Base-by-base conservation (phyloP, 2,329 filamentous ascomycete species). In the Berkeleyomyces rouxiae region DNA sequence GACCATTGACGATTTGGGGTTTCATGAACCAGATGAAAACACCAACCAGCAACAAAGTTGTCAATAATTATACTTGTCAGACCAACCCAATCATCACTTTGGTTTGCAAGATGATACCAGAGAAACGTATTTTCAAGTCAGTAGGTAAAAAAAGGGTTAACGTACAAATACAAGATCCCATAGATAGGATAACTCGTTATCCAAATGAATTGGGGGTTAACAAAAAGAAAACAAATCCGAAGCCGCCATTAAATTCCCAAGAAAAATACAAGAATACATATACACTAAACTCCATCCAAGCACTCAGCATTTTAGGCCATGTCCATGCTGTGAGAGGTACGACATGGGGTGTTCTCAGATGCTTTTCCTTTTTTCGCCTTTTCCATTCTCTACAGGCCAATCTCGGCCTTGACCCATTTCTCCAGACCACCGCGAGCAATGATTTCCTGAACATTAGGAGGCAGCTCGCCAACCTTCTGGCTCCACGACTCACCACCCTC, bases 391-490 rank as follows among this genome's bases (percentile, higher is more conserved):
- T 59, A 61, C 51, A 63, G 23, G 49, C 59, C 64, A 57, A 90
- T 87, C 71, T 87, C 78, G 63, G 79, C 78, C 78, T 87, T 86
- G 7, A 93, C 87, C 90, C 89, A 95, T 66, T 84, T 85, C 77
- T 91, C 88, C 65, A 95, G 70, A 0, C 90, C 90, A 2, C 88
- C 88, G 59, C 79, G 73, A 0, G 87, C 86, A 68, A 92, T 88
- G 63, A 92, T 90, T 69, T 88, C 87, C 72, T 96, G 90, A 62
- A 96, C 87, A 70, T 92, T 95, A 0, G 87, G 83, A 11, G 89
- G 87, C 66, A 95, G 71, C 76, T 93, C 87, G 6, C 88, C 88
- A 0, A 95, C 89, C 74, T 86, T 88, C 70, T 93, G 82, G 59
- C 78, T 85, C 90, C 89, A 96, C 44, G 74, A 81, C 63, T 78